Base-by-base conservation (phyloP, 495 filamentous ascomycete species). In the Penicillium antarcticum region DNA sequence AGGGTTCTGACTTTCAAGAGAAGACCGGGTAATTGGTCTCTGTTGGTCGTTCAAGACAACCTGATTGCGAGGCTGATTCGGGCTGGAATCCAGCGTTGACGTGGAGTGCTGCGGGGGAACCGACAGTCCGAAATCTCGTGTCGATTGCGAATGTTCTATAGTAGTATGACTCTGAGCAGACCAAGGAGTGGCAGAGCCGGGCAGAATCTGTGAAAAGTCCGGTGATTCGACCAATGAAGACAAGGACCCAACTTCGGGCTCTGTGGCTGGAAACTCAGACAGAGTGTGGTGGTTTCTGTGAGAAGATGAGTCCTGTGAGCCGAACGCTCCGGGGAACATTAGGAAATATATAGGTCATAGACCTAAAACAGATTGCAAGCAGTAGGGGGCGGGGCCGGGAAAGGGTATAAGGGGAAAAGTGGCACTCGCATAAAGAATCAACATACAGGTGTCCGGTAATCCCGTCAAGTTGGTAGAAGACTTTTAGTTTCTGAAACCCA, bases 281-380 rank as follows among this genome's bases (percentile, higher is more conserved):
- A 35, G 43, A 49, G 49, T 51, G 32, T 34, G 13, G 24, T 45
- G 47, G 29, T 55, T 42, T 40, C 62, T 66, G 52, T 19, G 43
- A 49, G 42, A 60, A 18, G 52, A 53, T 34, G 39, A 37, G 47
- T 61, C 23, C 43, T 56, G 57, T 63, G 57, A 66, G 62, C 52
- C 53, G 49, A 51, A 60, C 17, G 47, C 42, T 19, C 45, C 39
- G 46, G 46, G 42, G 26, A 53, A 63, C 62, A 66, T 63, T 26
- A 44, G 52, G 53, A 48, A 38, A 51, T 58, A 49, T 52, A 49
- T 56, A 49, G 47, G 54, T 45, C 51, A 43, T 49, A 32, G 53
- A 58, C 54, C 56, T 49, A 23, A 38, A 31, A 42, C 26, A 46
- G 46, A 56, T 38, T 58, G 44, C 52, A 50, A 50, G 29, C 11